phyloP scores from a whole-genome alignment of 257 asterid species.

The Fraxinus americana region DNA sequence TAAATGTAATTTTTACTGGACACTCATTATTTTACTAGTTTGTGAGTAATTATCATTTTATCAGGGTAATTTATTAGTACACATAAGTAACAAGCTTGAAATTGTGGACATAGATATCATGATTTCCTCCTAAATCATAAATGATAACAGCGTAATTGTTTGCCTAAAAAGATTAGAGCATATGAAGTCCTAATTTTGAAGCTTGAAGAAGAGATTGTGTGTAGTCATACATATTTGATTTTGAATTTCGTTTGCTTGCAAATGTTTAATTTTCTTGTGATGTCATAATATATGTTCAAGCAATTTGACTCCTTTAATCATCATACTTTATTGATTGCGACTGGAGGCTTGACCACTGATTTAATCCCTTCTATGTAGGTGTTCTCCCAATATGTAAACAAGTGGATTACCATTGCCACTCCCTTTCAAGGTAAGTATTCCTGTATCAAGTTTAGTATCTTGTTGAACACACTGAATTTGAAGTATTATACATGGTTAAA shows the following conservation, averaged over 20 bases:
- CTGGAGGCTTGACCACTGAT: conserved; percentile 25
- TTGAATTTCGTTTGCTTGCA: not conserved
- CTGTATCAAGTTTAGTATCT: not conserved
- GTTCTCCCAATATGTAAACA: conserved; percentile 69
- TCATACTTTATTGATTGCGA: conserved; percentile 6
- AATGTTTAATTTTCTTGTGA: conserved; percentile 8
- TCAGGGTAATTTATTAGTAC: not conserved
- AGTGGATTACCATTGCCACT: conserved; percentile 82
- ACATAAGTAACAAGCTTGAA: not conserved
- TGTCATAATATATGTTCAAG: conserved; percentile 1
- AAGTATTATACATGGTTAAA: conserved; percentile 1
- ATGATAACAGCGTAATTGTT: not conserved
- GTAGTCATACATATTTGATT: not conserved
- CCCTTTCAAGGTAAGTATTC: conserved; percentile 77
- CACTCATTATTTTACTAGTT: not conserved
- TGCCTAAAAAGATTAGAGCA: not conserved
- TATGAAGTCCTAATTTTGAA: not conserved
- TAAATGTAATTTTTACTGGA: not conserved
- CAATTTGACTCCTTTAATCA: not conserved
- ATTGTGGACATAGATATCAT: not conserved
- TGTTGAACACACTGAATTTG: conserved; percentile 5
- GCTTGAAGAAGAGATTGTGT: not conserved
- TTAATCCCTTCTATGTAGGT: conserved; percentile 47
- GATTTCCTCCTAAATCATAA: not conserved
- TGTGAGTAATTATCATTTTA: not conserved